These are phyloP conservation scores for Termitomyces sp. DNA, from an alignment of 768 basidiomycete species.

Conservation along the genomic window DNA sequence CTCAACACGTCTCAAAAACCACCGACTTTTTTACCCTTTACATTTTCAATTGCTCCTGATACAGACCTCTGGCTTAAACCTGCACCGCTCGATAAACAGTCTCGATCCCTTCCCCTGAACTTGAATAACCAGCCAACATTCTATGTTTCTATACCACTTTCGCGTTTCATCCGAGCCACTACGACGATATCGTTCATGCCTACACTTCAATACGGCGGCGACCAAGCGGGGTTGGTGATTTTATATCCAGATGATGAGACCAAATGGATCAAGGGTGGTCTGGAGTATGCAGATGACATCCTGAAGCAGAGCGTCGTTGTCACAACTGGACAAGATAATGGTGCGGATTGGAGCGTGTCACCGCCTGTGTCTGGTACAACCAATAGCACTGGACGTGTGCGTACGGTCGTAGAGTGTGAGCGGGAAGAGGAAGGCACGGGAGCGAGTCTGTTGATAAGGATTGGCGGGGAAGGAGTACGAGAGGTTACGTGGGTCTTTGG, in stretches of 20 bases:
- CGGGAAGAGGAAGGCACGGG: constrained; percentile 17
- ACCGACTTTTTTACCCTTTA: constrained; percentile 17
- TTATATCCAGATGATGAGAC: constrained; percentile 11
- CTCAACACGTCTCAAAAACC: constrained; percentile 16
- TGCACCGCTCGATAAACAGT: constrained; percentile 13
- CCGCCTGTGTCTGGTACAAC: constrained; percentile 11
- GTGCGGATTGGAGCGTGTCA: constrained; percentile 20
- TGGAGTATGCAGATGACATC: constrained; percentile 16
- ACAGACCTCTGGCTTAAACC: constrained; percentile 23
- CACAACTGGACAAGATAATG: constrained; percentile 10
- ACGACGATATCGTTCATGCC: constrained; percentile 15
- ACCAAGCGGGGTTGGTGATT: constrained; percentile 16
- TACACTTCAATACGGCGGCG: constrained; percentile 9
- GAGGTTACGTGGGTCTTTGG: constrained; percentile 21
- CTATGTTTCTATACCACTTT: constrained; percentile 9
- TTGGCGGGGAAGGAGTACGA: constrained; percentile 18
- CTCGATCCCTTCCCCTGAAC: constrained; percentile 8
- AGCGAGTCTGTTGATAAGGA: constrained; percentile 17
- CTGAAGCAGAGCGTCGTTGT: constrained; percentile 18
- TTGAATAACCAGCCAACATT: constrained; percentile 17
- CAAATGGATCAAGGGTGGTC: constrained; percentile 20
- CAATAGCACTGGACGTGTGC: constrained; percentile 6
- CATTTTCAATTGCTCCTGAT: constrained; percentile 10
- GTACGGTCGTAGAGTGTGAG: constrained; percentile 16
- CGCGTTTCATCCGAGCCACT: constrained; percentile 13